Evolutionary conservation across 2,329 filamentous ascomycete genomes (phyloP).

Genomic region (Elsinoe arachidis): DNA sequence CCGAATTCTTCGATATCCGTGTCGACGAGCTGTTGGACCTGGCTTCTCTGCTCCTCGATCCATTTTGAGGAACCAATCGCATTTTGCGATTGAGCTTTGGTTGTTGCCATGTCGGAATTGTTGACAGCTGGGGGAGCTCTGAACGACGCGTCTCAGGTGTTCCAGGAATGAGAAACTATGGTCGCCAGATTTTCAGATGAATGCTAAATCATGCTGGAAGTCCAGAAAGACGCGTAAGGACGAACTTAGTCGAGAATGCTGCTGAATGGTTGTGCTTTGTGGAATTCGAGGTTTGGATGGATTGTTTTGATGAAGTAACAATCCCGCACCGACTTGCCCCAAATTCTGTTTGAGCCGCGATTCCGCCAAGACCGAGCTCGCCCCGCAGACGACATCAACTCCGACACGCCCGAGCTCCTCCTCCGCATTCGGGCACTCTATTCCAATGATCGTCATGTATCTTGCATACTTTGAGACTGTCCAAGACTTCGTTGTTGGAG

Average conservation of each 20-base stretch:
- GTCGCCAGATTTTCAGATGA: neutral
- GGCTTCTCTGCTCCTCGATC: slow-evolving; percentile 75
- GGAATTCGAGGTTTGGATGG: neutral
- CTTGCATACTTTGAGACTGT: neutral
- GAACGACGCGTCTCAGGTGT: slow-evolving; percentile 1
- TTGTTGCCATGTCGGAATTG: slow-evolving; percentile 20
- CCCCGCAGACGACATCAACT: neutral
- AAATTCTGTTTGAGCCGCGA: neutral
- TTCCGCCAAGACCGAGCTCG: neutral
- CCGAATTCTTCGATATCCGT: slow-evolving; percentile 88
- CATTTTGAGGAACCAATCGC: slow-evolving; percentile 46
- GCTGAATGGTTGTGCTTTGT: neutral
- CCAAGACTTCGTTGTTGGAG: neutral
- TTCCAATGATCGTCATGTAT: neutral
- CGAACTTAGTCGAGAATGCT: neutral
- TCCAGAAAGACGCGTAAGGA: neutral
- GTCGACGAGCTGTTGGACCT: slow-evolving; percentile 64
- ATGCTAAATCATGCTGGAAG: slow-evolving; percentile 5
- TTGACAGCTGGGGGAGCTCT: neutral
- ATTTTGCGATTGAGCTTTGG: slow-evolving; percentile 21
- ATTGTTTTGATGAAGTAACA: slow-evolving; percentile 12
- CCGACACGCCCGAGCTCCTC: neutral
- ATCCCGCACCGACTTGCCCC: neutral
- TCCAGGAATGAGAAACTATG: neutral
- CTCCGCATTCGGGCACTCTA: neutral